Conservation (phyloP, 768 basidiomycete genomes). For the Coprinopsis sp. region DNA sequence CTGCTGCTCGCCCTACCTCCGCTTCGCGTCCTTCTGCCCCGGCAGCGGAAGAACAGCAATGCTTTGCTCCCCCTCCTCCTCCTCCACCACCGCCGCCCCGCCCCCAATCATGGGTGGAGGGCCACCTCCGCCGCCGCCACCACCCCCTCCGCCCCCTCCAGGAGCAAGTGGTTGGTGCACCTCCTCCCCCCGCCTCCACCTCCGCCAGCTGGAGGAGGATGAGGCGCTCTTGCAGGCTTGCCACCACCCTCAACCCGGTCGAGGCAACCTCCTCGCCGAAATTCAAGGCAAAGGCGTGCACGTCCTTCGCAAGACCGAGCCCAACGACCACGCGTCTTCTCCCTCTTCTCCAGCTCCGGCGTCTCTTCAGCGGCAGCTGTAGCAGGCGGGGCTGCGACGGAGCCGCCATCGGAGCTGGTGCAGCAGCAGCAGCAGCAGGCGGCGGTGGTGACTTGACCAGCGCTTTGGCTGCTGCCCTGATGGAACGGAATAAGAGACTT, state of each 20-base stretch:
- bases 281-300: conserved; percentile 81
- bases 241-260: conserved; percentile 56
- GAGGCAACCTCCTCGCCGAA: conserved; percentile 64
- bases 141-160: conserved; percentile 37
- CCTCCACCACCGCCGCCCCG: conserved; percentile 32
- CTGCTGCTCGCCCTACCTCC: conserved; percentile 13
- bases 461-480: conserved; percentile 78
- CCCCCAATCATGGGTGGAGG: conserved; percentile 19
- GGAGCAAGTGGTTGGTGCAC: conserved; percentile 21
- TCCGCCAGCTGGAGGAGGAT: conserved; percentile 40
- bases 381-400: conserved; percentile 32
- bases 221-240: conserved; percentile 25
- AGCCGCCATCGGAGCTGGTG: conserved; percentile 27
- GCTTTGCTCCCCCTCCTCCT: conserved; percentile 20
- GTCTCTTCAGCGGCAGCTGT: conserved; percentile 29
- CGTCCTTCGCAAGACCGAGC: conserved; percentile 57
- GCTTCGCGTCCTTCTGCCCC: conserved; percentile 27
- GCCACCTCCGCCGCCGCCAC: conserved; percentile 35
- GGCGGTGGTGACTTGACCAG: conserved; percentile 73
- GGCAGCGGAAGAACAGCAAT: conserved; percentile 9
- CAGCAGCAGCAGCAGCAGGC: conserved; percentile 28
- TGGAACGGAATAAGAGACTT: conserved; percentile 80
- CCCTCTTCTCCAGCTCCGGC: conserved; percentile 29
- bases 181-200: conserved; percentile 41
- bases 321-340: conserved; percentile 30